Evolutionary conservation across 768 basidiomycete species (phyloP).

Genomic region (Gautieria morchelliformis): DNA sequence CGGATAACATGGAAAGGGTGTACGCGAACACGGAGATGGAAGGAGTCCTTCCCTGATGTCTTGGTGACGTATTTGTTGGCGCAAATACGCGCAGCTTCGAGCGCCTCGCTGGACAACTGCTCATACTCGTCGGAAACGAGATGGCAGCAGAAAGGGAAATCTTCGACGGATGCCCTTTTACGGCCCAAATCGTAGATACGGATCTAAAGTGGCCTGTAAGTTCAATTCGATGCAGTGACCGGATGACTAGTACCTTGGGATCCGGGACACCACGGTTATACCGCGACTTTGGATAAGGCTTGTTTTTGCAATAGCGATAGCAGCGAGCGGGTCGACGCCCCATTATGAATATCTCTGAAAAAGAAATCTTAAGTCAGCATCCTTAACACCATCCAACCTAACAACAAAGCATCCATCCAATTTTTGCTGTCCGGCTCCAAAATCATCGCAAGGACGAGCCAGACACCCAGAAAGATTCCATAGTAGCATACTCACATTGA

Average conservation of each 20-base stretch:
- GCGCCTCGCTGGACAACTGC: conserved; percentile 89
- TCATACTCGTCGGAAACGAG: conserved; percentile 98
- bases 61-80: conserved; percentile 99
- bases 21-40: conserved; percentile 94
- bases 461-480: not conserved
- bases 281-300: conserved; percentile 91
- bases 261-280: conserved; percentile 99
- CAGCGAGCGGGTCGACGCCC: conserved; percentile 97
- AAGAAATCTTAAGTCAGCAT: conserved; percentile 1
- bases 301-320: conserved; percentile 99
- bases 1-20: conserved; percentile 99
- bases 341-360: conserved; percentile 42
- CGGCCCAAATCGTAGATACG: conserved; percentile 93
- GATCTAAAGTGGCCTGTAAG: conserved; percentile 47
- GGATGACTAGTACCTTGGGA: conserved; percentile 50
- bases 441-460: not conserved
- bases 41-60: conserved; percentile 95
- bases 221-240: conserved; percentile 9
- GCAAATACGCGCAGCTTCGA: conserved; percentile 97
- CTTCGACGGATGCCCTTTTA: conserved; percentile 93
- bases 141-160: conserved; percentile 96
- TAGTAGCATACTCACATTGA: not conserved
- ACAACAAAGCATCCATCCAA: conserved; percentile 5
- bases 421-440: not conserved
- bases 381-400: conserved; percentile 2